Evolutionary conservation across 495 filamentous ascomycete genomes (phyloP).

Genomic region (Delitschia confertaspora): DNA sequence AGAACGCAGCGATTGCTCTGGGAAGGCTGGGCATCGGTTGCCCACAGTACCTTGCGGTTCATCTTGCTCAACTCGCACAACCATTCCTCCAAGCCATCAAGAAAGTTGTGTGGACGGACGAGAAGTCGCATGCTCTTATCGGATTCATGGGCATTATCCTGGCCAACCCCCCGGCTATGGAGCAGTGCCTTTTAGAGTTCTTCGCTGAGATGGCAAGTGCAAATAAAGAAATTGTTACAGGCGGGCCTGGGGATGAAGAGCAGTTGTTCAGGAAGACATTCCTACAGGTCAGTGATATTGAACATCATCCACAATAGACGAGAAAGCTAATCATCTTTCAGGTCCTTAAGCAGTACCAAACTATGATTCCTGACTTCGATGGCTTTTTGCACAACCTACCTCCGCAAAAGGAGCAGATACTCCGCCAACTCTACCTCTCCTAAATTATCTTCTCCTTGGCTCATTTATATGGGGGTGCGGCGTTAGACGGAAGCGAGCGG

Average conservation of each 20-base stretch:
- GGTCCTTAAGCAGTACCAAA: slow-evolving; percentile 75
- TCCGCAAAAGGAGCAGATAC: slow-evolving; percentile 28
- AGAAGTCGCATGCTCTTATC: slow-evolving; percentile 87
- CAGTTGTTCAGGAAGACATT: slow-evolving; percentile 39
- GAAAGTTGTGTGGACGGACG: slow-evolving; percentile 79
- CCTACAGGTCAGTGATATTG: slow-evolving; percentile 37
- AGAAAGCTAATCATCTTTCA: slow-evolving; percentile 8
- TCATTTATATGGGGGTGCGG: too few species aligned
- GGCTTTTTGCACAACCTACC: slow-evolving; percentile 65
- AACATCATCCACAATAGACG: slow-evolving; percentile 1
- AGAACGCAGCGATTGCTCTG: slow-evolving; percentile 90
- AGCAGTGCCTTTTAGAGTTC: slow-evolving; percentile 69
- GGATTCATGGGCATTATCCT: slow-evolving; percentile 81
- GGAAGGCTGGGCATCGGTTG: slow-evolving; percentile 83
- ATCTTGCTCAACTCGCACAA: slow-evolving; percentile 69
- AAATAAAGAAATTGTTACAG: slow-evolving; percentile 53
- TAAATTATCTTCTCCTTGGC: slow-evolving; percentile 16
- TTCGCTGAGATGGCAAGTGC: slow-evolving; percentile 70
- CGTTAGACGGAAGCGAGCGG: too few species aligned
- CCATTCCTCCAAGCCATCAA: slow-evolving; percentile 74
- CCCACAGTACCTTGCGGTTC: slow-evolving; percentile 65
- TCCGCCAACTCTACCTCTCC: slow-evolving; percentile 22
- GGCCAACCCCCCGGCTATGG: slow-evolving; percentile 85
- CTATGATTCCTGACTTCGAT: slow-evolving; percentile 76
- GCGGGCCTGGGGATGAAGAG: slow-evolving; percentile 45